Percentiles rank a stretch among this genome's conserved stretches.
Conservation (phyloP, 306 rosid genomes). For the Cucurbita argyrosperma region DNA sequence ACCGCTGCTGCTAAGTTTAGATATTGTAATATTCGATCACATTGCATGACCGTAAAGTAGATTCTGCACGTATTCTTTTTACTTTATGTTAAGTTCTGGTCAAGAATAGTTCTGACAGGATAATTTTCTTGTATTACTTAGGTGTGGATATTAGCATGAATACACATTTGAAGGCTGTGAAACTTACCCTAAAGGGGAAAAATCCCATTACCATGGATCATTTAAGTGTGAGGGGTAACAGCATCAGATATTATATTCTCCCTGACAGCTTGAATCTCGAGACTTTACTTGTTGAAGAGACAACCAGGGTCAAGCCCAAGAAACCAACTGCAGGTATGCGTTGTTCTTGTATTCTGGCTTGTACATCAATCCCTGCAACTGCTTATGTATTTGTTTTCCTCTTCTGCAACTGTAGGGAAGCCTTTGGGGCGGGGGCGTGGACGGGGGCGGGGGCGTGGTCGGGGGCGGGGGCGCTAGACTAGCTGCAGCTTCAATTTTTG, state of each 20-base stretch:
- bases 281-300: conserved; percentile 55
- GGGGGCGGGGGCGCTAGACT: conserved; percentile 44
- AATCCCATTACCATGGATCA: conserved; percentile 88
- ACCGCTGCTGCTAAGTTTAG: not conserved
- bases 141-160: conserved; percentile 81
- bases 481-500: conserved; percentile 15
- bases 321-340: conserved; percentile 78
- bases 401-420: conserved; percentile 38
- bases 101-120: conserved; percentile 7
- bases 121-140: conserved; percentile 16
- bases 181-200: conserved; percentile 80
- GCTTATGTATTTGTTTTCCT: conserved; percentile 6
- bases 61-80: not conserved
- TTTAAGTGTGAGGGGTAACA: conserved; percentile 91
- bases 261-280: conserved; percentile 71
- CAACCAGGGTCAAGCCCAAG: conserved; percentile 87
- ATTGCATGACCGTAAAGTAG: not conserved
- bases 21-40: not conserved
- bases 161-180: conserved; percentile 85
- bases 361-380: not conserved
- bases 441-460: conserved; percentile 76
- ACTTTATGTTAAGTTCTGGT: not conserved
- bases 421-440: conserved; percentile 78
- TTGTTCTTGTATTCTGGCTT: not conserved
- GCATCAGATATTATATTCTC: conserved; percentile 66